Evolutionary conservation across 2,329 filamentous ascomycete genomes (phyloP), one percentile per base, ranked within the genome.

Genomic region (Ophiostoma quercus): DNA sequence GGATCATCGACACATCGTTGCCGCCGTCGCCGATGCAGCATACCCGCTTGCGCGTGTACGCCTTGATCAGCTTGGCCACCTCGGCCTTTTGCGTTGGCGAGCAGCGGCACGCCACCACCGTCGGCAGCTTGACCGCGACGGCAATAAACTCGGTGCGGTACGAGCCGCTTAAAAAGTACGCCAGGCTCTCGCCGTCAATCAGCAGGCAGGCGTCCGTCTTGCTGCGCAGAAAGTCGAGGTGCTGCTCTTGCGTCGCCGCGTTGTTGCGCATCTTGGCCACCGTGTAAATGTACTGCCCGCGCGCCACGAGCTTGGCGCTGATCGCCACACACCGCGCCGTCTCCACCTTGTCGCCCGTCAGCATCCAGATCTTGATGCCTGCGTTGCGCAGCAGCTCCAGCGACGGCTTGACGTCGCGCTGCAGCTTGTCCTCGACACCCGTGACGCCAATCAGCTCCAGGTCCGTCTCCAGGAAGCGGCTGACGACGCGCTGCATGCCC

Each of bases 361-460:
- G 84, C 95, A 99, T 99, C 95, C 95, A 99, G 67, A 99, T 98
- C 79, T 98, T 98, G 80, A 99, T 95, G 34, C 95, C 95, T 0
- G 95, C 95, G 76, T 99, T 99, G 74, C 95, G 92, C 68, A 99
- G 86, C 5, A 99, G 87, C 79, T 99, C 96, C 6, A 99, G 84
- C 0, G 93, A 97, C 1, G 94, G 91, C 78, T 98, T 99, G 76
- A 99, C 95, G 76, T 98, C 93, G 73, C 89, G 90, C 78, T 99
- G 95, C 14, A 99, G 86, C 77, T 96, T 97, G 80, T 99, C 95
- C 79, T 99, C 96, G 0, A 99, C 95, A 73, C 95, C 95, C 0
- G 95, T 99, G 14, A 99, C 94, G n/a, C 95, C 95, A 1, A 98
- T 85, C 6, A 99, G 87, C 77, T 99, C 95, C 0, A 99, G 84